A percentile compares a stretch with the other conserved stretches of the same genome.
These are phyloP conservation scores for Pichia sp. DNA, from an alignment of 1,139 yeast species.

Conservation along the genomic window DNA sequence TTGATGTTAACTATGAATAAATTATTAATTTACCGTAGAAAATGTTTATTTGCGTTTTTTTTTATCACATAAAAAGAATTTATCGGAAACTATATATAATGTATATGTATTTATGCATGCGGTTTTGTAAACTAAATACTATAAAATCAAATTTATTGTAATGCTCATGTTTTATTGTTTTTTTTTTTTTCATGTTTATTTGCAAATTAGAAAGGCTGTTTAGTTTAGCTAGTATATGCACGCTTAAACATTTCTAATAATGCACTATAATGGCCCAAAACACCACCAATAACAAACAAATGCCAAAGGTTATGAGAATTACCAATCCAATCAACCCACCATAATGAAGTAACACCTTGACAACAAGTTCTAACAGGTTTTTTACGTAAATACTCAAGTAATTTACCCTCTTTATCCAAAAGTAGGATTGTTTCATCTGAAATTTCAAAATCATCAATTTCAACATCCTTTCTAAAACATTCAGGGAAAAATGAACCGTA, in stretches of 20 bases:
- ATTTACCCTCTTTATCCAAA: slow-evolving; percentile 34
- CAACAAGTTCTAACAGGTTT: slow-evolving; percentile 42
- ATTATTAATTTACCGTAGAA: too few species aligned
- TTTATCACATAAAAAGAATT: not conserved
- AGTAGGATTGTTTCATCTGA: slow-evolving; percentile 38
- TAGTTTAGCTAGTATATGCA: slow-evolving; percentile 2
- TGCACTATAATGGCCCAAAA: slow-evolving; percentile 78
- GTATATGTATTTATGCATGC: not conserved
- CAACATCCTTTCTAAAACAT: slow-evolving; percentile 66
- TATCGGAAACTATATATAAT: not conserved
- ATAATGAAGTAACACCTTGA: slow-evolving; percentile 51
- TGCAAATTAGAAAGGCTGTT: too few species aligned
- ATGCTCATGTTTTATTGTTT: too few species aligned
- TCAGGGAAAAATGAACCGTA: slow-evolving; percentile 90
- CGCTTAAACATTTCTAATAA: slow-evolving; percentile 58
- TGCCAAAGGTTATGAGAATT: slow-evolving; percentile 94
- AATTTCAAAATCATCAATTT: slow-evolving; percentile 40
- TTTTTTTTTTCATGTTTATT: too few species aligned
- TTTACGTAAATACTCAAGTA: slow-evolving; percentile 48
- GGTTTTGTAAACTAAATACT: not conserved
- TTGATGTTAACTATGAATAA: slow-evolving; percentile 6
- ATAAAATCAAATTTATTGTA: too few species aligned
- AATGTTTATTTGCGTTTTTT: not conserved
- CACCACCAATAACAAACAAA: slow-evolving; percentile 79
- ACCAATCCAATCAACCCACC: slow-evolving; percentile 77